Percentiles rank a stretch among this genome's conserved stretches.
Conservation (phyloP, 2,329 filamentous ascomycete species). For the Mollisiaceae sp. region DNA sequence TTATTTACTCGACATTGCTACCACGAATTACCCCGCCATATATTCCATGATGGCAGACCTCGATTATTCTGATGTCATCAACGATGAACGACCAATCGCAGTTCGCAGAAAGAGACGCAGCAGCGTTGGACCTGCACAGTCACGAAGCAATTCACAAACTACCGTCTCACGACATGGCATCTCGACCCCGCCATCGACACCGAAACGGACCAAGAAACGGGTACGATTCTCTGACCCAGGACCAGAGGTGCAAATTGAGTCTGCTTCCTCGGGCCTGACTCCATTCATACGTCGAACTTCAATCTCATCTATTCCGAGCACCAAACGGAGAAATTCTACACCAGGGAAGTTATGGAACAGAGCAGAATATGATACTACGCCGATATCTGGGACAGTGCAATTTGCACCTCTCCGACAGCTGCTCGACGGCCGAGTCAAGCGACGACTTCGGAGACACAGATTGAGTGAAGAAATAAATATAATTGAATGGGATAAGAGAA, state of each 20-base stretch:
- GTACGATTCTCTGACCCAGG: slow-evolving; percentile 67
- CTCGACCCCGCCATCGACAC: slow-evolving; percentile 39
- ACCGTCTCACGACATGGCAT: slow-evolving; percentile 31
- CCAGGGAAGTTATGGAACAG: slow-evolving; percentile 41
- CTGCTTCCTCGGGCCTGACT: slow-evolving; percentile 58
- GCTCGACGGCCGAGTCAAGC: slow-evolving; percentile 61
- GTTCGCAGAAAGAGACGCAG: slow-evolving; percentile 58
- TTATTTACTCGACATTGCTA: slow-evolving; percentile 5
- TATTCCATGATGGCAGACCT: slow-evolving; percentile 33
- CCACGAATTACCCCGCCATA: slow-evolving; percentile 21
- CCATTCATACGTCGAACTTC: slow-evolving; percentile 61
- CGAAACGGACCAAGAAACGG: slow-evolving; percentile 49
- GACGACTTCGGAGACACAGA: slow-evolving; percentile 60
- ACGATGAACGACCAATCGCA: slow-evolving; percentile 57
- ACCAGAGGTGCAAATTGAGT: slow-evolving; percentile 41
- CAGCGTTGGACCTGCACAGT: slow-evolving; percentile 36
- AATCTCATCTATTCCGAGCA: slow-evolving; percentile 45
- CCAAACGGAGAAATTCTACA: slow-evolving; percentile 54
- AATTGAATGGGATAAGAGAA: slow-evolving; percentile 54
- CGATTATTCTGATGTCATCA: slow-evolving; percentile 35
- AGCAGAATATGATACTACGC: slow-evolving; percentile 30
- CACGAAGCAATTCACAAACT: slow-evolving; percentile 27
- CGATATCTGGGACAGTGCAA: slow-evolving; percentile 48
- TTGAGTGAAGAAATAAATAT: slow-evolving; percentile 63
- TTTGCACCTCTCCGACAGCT: slow-evolving; percentile 60